Evolutionary conservation across 2,329 filamentous ascomycete genomes (phyloP).

Genomic region (Ciborinia camelliae): DNA sequence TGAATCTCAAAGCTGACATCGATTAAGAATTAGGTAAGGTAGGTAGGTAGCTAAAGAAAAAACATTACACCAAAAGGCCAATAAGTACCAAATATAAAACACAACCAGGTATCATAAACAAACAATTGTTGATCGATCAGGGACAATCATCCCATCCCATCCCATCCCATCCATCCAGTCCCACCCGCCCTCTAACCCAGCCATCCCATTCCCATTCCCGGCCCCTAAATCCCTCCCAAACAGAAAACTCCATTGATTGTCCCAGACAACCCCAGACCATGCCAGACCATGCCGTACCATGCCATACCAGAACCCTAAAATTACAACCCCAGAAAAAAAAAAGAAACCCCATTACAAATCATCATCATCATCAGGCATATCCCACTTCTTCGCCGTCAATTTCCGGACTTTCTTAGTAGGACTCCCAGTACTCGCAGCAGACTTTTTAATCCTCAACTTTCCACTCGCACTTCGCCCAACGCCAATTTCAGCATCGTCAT

Average conservation of each 20-base stretch:
- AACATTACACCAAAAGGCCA: background rate
- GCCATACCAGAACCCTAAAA: background rate
- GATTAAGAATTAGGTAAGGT: background rate
- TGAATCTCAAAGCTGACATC: background rate
- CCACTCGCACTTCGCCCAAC: background rate
- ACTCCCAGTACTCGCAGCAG: conserved; percentile 13
- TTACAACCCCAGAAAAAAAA: background rate
- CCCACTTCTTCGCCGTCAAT: conserved; percentile 35
- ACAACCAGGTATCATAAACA: conserved; percentile 7
- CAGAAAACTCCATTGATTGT: background rate
- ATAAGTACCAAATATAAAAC: background rate
- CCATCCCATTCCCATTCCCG: background rate
- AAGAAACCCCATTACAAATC: conserved; percentile 23
- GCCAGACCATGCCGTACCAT: too few species aligned
- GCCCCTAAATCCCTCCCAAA: background rate
- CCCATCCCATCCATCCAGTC: background rate
- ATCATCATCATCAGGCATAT: conserved; percentile 32
- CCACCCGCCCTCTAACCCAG: background rate
- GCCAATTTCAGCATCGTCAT: conserved; percentile 1
- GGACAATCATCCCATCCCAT: background rate
- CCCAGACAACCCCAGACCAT: background rate
- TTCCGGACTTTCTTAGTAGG: conserved; percentile 35
- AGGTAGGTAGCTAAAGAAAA: too few species aligned
- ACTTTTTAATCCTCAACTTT: conserved; percentile 6
- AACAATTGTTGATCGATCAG: background rate